Conservation (phyloP, 768 basidiomycete species). For the Psilocybe tampanensis region DNA sequence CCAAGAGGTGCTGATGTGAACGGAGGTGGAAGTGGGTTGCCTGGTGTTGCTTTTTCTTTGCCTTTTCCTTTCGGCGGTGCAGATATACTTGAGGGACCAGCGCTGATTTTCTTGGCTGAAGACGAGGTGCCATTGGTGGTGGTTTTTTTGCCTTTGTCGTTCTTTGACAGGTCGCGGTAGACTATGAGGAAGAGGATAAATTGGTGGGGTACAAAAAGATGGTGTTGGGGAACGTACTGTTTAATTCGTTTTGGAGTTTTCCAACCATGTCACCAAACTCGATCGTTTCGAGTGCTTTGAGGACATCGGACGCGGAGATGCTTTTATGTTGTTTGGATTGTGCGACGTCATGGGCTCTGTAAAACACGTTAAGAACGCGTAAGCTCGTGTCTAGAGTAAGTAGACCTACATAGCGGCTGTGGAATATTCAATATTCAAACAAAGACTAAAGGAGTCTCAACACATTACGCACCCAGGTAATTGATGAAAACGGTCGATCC, state of each 20-base stretch:
- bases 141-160: slow-evolving; percentile 55
- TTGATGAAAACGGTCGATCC: slow-evolving; percentile 95
- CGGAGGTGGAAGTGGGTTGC: slow-evolving; percentile 26
- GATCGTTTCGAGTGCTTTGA: slow-evolving; percentile 81
- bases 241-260: slow-evolving; percentile 63
- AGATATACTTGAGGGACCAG: slow-evolving; percentile 19
- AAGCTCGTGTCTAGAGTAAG: slow-evolving; percentile 1
- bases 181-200: slow-evolving; percentile 37
- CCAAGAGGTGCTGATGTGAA: slow-evolving; percentile 33
- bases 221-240: slow-evolving; percentile 41
- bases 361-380: slow-evolving; percentile 15
- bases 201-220: not conserved
- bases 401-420: slow-evolving; percentile 52
- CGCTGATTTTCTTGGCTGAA: slow-evolving; percentile 21
- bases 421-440: not conserved
- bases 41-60: slow-evolving; percentile 36
- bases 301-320: slow-evolving; percentile 87
- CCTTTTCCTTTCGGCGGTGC: slow-evolving; percentile 34
- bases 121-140: slow-evolving; percentile 27
- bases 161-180: slow-evolving; percentile 65
- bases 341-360: slow-evolving; percentile 87
- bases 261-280: slow-evolving; percentile 75
- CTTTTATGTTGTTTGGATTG: slow-evolving; percentile 84
- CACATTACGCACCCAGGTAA: slow-evolving; percentile 71
- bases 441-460: not conserved